Evolutionary conservation across 345 rosid species (phyloP).

Genomic region (Gossypium longicalyx): DNA sequence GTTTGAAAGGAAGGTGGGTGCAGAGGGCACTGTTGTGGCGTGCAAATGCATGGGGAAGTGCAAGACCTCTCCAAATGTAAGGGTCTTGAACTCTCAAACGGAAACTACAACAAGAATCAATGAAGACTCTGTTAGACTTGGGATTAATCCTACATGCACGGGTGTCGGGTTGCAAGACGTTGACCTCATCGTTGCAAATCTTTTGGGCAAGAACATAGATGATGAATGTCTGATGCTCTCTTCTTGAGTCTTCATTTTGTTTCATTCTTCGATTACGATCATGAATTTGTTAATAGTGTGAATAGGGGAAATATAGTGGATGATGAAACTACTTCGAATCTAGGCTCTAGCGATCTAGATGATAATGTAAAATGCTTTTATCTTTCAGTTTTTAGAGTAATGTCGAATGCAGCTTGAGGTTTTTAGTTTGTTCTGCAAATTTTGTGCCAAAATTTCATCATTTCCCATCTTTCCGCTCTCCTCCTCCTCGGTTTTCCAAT

Average conservation of each 20-base stretch:
- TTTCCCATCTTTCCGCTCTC: neutral
- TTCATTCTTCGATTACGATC: neutral
- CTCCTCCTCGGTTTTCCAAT: neutral
- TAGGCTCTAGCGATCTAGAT: neutral
- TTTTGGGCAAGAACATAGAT: slow-evolving; percentile 22
- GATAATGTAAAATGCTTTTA: neutral
- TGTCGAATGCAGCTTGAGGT: neutral
- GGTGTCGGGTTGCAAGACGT: slow-evolving; percentile 73
- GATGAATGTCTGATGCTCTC: slow-evolving; percentile 12
- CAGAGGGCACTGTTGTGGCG: slow-evolving; percentile 46
- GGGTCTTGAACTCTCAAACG: slow-evolving; percentile 27
- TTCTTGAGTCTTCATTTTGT: neutral
- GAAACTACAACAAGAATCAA: neutral
- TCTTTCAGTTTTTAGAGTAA: neutral
- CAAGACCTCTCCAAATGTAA: slow-evolving; percentile 65
- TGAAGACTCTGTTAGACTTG: slow-evolving; percentile 27
- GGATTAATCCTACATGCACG: slow-evolving; percentile 47
- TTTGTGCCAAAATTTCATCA: neutral
- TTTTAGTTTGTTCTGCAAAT: neutral
- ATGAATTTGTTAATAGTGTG: neutral
- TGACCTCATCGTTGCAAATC: slow-evolving; percentile 43
- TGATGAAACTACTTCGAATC: neutral
- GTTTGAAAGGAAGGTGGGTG: slow-evolving; percentile 46
- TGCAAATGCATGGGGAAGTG: slow-evolving; percentile 85
- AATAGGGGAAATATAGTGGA: neutral